Percentiles rank a stretch among this genome's conserved stretches.
These are phyloP conservation scores for Paramecium sexaurelia DNA, from an alignment of 73 alveolate genomes.

Conservation along the genomic window DNA sequence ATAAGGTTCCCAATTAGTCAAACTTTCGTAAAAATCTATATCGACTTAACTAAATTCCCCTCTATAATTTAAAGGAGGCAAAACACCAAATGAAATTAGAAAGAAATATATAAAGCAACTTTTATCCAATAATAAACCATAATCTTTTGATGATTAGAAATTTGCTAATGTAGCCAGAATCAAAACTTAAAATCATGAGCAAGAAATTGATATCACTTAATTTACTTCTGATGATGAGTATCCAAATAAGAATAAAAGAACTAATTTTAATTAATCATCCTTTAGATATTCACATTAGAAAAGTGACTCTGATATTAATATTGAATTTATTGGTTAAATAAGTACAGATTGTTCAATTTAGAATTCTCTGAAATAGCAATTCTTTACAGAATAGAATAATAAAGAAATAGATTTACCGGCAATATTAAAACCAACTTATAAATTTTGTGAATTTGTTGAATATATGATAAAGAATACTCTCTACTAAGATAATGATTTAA, in stretches of 20 bases:
- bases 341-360: neutral
- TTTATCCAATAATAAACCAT: neutral
- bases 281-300: neutral
- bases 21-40: neutral
- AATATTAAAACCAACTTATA: neutral
- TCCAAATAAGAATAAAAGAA: neutral
- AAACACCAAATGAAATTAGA: neutral
- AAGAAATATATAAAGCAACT: neutral
- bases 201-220: neutral
- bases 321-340: neutral
- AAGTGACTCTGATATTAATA: neutral
- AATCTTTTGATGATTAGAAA: neutral
- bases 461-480: neutral
- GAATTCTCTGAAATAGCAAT: neutral
- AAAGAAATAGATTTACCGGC: neutral
- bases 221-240: neutral
- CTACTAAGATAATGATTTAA: neutral
- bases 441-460: slow-evolving; percentile 39
- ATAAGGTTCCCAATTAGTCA: neutral
- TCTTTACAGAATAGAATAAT: neutral
- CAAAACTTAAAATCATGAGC: neutral
- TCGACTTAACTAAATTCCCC: neutral
- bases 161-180: neutral
- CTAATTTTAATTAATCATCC: neutral
- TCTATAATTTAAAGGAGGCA: neutral